Base-by-base conservation (phyloP, 495 filamentous ascomycete genomes). In the Aspergillus cavernicola region DNA sequence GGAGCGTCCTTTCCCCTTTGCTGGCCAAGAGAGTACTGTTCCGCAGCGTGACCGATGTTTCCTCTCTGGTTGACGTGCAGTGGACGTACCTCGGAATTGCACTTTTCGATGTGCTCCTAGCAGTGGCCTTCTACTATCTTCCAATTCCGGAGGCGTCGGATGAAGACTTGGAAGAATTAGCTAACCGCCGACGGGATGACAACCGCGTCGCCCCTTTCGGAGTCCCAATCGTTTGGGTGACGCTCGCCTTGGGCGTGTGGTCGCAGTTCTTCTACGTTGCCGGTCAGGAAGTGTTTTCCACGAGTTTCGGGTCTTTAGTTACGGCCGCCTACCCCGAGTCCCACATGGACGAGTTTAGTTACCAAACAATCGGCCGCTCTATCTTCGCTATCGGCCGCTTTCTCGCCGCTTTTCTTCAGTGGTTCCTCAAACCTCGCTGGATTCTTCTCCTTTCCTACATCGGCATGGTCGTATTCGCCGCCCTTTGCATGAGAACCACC, bases 41-140 rank as follows among this genome's bases (percentile, higher is more conserved):
- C 66, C 70, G 72, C 36, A 63, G 67, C 45, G 71, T 80, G 16
- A 60, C 63, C 6, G 68, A 76, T 45, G 80, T 79, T 7, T 70
- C 78, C 0, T 78, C 79, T 16, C 65, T 88, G 11, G 78, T 86
- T 18, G 74, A 85, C 50, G 81, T 86, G 1, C 85, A 89, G 62
- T 89, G 85, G 85, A 77, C 84, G 13, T 88, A 87, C 49, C 80
- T 89, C 4, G 85, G 80, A 32, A 86, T 86, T 43, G 76, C 82
- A 2, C 69, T 88, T 1, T 86, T 87, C 58, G 83, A 79, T 42
- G 71, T 86, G 13, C 62, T 85, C 6, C 72, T 89, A 1, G 85
- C 85, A 7, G 69, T 86, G 11, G 77, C 70, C 0, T 86, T 85
- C 63, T 85, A 80, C 55, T 87, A 87, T 58, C 64, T 85, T 0